Conservation (phyloP, 2,329 filamentous ascomycete genomes). For the Claviceps maximensis region DNA sequence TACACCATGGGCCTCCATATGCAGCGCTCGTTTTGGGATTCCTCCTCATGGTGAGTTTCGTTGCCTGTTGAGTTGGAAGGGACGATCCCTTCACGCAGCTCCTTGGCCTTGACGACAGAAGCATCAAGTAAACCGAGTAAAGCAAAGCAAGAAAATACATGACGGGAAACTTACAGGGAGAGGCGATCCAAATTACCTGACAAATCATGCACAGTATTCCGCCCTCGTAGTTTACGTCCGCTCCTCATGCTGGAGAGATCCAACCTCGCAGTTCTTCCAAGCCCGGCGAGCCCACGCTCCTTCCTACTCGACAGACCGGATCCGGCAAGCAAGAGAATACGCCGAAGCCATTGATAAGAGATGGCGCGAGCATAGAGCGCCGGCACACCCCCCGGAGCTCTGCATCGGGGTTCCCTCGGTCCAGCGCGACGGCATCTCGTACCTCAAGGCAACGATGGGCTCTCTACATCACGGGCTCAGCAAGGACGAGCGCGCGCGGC, state of each 20-base stretch:
- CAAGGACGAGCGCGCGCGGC: constrained; percentile 1
- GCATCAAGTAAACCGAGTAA: too few species aligned
- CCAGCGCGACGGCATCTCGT: constrained; percentile 3
- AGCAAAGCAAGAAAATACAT: too few species aligned
- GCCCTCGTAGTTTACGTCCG: neutral
- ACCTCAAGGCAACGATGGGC: constrained; percentile 5
- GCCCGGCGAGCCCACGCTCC: constrained; percentile 1
- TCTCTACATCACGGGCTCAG: constrained; percentile 5
- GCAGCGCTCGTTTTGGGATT: constrained; percentile 13
- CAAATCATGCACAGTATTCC: neutral
- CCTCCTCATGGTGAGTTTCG: constrained; percentile 2
- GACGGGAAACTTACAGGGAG: too few species aligned
- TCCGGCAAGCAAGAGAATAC: constrained; percentile 2
- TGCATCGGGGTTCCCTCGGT: constrained; percentile 7
- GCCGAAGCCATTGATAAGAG: neutral
- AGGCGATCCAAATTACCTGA: neutral
- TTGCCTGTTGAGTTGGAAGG: too few species aligned
- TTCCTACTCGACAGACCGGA: constrained; percentile 4
- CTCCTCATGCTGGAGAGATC: constrained; percentile 6
- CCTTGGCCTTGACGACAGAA: too few species aligned
- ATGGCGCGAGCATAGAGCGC: neutral
- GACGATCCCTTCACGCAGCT: too few species aligned
- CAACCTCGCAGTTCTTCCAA: constrained; percentile 6
- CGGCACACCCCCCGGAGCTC: neutral
- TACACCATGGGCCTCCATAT: neutral